Evolutionary conservation across 2,329 filamentous ascomycete genomes (phyloP), one percentile per base, ranked within the genome.

Genomic region (Helotiales sp.): DNA sequence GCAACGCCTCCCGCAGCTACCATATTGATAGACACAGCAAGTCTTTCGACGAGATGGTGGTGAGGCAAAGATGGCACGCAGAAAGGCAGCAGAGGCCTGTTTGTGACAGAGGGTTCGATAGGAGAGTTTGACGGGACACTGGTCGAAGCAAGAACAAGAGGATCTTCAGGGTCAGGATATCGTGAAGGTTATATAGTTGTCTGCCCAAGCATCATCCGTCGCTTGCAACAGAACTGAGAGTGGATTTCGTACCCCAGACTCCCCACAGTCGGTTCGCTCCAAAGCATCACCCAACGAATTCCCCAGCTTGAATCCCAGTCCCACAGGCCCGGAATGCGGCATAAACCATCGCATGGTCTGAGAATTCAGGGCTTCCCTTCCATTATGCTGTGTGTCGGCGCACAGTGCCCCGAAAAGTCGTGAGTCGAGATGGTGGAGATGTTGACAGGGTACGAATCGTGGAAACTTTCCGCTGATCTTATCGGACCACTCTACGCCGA

Each of bases 391-490:
- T 5, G n/a, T 24, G 27, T 58, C 55, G 59, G 54, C 42, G 48
- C 52, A 59, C 59, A 38, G 55, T 52, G 56, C 52, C 46, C 59
- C 59, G 52, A 54, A 13, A n/a, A n/a, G 19, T 42, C 30, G 24
- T n/a, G 22, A 52, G 27, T 55, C 53, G 30, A 15, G 34, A 13
- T 25, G 5, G 40, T 13, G 40, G 15, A 13, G 40, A 19, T 12
- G 13, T 15, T 44, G 40, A 24, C 27, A 44, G 27, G 40, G 19
- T 17, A 44, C 27, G 47, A 58, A 19, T 54, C 44, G 13, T 49
- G 25, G 30, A 27, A 52, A 52, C 36, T 22, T 17, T 22, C n/a
- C 29, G n/a, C 29, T 42, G 12, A 8, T 25, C 24, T 2, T 36
- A 12, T 38, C 50, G 50, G 48, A n/a, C 4, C 2, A 9, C 19